Evolutionary conservation across 2,329 filamentous ascomycete genomes (phyloP).

Genomic region (Coleophoma eucalyptorum): DNA sequence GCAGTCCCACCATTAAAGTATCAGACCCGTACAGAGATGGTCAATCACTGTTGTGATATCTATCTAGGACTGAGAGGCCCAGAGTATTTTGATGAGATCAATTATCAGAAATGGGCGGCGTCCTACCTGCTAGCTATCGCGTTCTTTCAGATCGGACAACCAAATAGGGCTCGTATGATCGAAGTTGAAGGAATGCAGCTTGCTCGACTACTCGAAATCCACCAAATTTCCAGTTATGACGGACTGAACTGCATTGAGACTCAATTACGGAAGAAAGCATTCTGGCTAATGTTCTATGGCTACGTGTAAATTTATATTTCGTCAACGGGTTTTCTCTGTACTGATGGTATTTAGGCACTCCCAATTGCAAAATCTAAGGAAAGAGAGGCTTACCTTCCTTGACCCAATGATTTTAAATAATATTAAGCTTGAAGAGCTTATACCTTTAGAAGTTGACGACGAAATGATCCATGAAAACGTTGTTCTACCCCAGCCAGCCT

Average conservation of each 20-base stretch:
- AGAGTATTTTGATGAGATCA: constrained; percentile 4
- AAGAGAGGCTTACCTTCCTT: neutral
- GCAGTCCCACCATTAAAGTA: neutral
- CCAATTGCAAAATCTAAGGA: constrained; percentile 11
- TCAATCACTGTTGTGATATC: constrained; percentile 2
- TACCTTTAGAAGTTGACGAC: constrained; percentile 29
- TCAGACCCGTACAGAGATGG: constrained; percentile 2
- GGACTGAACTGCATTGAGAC: constrained; percentile 29
- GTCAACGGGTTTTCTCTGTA: too few relatives aligned
- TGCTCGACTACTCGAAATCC: constrained; percentile 27
- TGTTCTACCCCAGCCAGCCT: constrained; percentile 1
- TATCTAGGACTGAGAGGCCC: neutral
- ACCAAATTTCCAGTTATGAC: constrained; percentile 26
- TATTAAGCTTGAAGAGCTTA: constrained; percentile 27
- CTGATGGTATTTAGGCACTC: neutral
- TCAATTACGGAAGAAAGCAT: constrained; percentile 32
- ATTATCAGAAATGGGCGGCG: constrained; percentile 26
- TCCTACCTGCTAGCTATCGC: constrained; percentile 29
- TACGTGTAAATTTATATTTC: constrained; percentile 11
- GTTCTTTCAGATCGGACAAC: constrained; percentile 30
- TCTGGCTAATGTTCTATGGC: constrained; percentile 31
- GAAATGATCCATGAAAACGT: constrained; percentile 25
- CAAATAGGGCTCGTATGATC: constrained; percentile 31
- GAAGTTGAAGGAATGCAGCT: constrained; percentile 32
- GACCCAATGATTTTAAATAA: constrained; percentile 24